Conservation (phyloP, 306 rosid species). For the Vachellia collinsii region DNA sequence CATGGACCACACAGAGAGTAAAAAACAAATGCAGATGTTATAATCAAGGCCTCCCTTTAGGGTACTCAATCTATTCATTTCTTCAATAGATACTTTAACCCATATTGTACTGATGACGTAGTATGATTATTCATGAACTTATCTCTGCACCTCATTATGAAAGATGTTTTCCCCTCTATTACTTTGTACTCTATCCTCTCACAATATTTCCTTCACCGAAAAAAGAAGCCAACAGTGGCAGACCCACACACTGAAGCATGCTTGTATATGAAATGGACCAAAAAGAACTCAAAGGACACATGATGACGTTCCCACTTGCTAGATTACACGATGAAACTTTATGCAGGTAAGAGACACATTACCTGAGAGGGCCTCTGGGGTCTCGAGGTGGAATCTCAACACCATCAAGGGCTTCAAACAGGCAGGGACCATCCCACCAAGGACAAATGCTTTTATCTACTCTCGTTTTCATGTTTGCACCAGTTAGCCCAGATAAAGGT, state of each 20-base stretch:
- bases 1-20: not conserved
- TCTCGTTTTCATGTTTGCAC: slow-evolving; percentile 73
- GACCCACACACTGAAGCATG: not conserved
- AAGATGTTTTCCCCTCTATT: not conserved
- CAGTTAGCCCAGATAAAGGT: slow-evolving; percentile 89
- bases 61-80: not conserved
- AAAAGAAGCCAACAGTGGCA: not conserved
- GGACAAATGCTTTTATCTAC: slow-evolving; percentile 65
- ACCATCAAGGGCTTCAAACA: slow-evolving; percentile 90
- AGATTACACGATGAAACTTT: not conserved
- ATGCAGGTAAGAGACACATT: slow-evolving; percentile 23
- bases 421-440: slow-evolving; percentile 95
- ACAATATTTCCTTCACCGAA: not conserved
- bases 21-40: not conserved
- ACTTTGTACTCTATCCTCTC: not conserved
- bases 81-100: not conserved
- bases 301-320: not conserved
- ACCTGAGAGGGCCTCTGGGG: slow-evolving; percentile 94
- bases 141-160: not conserved
- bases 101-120: not conserved
- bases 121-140: not conserved
- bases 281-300: not conserved
- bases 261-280: not conserved
- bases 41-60: not conserved
- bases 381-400: slow-evolving; percentile 73